Conservation (phyloP, 148 eudicot genomes). For the Suaeda aralocaspica region DNA sequence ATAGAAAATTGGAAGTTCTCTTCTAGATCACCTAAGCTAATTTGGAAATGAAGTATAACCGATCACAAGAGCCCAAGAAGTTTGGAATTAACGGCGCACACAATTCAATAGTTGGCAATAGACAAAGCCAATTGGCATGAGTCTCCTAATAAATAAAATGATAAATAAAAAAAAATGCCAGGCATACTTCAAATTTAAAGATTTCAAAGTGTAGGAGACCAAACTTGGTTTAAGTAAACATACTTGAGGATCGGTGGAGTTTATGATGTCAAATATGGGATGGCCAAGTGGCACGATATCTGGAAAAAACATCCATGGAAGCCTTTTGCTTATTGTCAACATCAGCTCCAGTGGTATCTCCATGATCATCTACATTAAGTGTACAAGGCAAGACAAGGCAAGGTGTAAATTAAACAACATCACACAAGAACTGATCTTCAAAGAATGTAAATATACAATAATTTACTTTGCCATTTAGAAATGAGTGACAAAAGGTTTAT, state of each 20-base stretch:
- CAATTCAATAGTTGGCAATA: background rate
- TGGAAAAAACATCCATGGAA: conserved; percentile 99
- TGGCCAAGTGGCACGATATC: conserved; percentile 91
- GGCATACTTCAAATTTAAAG: background rate
- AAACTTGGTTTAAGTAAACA: background rate
- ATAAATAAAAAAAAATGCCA: too few species aligned
- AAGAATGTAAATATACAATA: background rate
- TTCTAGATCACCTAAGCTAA: too few species aligned
- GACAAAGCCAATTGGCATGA: background rate
- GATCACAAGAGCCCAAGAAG: background rate
- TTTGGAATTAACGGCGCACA: background rate
- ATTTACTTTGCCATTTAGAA: background rate
- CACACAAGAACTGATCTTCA: background rate
- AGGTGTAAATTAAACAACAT: conserved; percentile 4
- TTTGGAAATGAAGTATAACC: too few species aligned
- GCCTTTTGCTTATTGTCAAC: conserved; percentile 85
- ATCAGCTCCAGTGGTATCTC: conserved; percentile 93
- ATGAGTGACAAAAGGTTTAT: background rate
- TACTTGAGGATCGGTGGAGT: conserved; percentile 93
- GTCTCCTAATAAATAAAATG: background rate
- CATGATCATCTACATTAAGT: conserved; percentile 93
- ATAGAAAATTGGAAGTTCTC: too few species aligned
- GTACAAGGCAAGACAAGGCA: conserved; percentile 9
- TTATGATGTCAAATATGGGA: conserved; percentile 94
- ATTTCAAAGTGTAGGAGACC: background rate